phyloP scores from a whole-genome alignment of 108 stramenopile genomes.

The Cyclotella baltica region DNA sequence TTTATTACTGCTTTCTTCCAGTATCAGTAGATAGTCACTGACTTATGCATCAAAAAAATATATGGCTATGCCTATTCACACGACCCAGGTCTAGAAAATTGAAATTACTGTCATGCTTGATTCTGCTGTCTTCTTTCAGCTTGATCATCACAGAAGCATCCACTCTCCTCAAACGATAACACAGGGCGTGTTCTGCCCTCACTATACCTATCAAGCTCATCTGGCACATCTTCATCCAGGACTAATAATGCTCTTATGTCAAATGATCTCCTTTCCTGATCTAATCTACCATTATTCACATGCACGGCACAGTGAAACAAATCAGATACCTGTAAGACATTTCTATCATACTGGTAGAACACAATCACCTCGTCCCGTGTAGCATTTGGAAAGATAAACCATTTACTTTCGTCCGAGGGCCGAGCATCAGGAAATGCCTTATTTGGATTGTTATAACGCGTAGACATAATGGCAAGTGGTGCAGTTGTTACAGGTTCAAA shows the following conservation, averaged over 20 bases:
- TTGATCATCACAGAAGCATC: conserved; percentile 68
- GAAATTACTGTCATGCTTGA: background rate
- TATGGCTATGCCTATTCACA: too few relatives aligned
- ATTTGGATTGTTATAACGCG: conserved; percentile 41
- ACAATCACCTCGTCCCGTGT: conserved; percentile 51
- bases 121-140: conserved; percentile 27
- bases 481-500: conserved; percentile 34
- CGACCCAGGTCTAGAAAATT: too few relatives aligned
- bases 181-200: conserved; percentile 36
- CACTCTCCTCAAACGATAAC: conserved; percentile 60
- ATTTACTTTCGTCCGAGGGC: conserved; percentile 50
- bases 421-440: conserved; percentile 46
- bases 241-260: conserved; percentile 63
- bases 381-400: conserved; percentile 63
- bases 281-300: background rate
- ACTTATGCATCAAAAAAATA: background rate
- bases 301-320: conserved; percentile 63
- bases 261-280: conserved; percentile 52
- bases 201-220: conserved; percentile 49
- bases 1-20: too few relatives aligned
- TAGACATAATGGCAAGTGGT: conserved; percentile 53
- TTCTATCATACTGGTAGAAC: conserved; percentile 70
- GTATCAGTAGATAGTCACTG: too few relatives aligned
- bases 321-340: conserved; percentile 44
- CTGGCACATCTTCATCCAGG: conserved; percentile 55